Conservation (phyloP, 1,284 basidiomycete species). For the Trametes versicolor region DNA sequence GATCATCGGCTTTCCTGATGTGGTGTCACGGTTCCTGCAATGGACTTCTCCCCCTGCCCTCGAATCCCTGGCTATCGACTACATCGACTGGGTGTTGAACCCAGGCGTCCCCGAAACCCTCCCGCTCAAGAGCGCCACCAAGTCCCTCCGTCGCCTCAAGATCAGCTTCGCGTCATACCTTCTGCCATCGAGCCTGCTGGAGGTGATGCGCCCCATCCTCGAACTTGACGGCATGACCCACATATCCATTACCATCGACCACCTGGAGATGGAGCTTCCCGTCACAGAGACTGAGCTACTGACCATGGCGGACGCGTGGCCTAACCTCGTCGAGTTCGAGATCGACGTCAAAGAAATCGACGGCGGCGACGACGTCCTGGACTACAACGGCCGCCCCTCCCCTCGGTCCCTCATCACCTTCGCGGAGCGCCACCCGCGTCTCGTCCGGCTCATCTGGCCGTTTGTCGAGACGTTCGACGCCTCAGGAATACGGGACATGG, state of each 20-base stretch:
- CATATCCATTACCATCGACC: conserved; percentile 10
- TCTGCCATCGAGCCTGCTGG: neutral
- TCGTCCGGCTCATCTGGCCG: conserved; percentile 17
- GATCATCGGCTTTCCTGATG: neutral
- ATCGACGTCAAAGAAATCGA: conserved; percentile 3
- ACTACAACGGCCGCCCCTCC: neutral
- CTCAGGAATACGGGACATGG: neutral
- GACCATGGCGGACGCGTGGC: conserved; percentile 12
- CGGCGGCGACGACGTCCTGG: neutral
- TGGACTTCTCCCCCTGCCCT: conserved; percentile 1
- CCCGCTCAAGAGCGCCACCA: neutral
- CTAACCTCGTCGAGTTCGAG: conserved; percentile 18
- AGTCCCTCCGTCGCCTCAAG: conserved; percentile 7
- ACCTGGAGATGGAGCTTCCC: conserved; percentile 2
- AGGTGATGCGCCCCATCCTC: neutral
- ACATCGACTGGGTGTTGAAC: neutral
- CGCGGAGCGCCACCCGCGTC: conserved; percentile 15
- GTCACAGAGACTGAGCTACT: conserved; percentile 5
- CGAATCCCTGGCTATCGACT: conserved; percentile 5
- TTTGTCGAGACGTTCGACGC: conserved; percentile 8
- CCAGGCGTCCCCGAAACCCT: neutral
- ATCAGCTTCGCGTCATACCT: conserved; percentile 2
- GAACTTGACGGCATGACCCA: conserved; percentile 9
- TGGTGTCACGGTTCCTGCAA: neutral
- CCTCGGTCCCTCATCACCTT: conserved; percentile 11